Conservation (phyloP, 106 monocot species). For the Apostasia ramifera region DNA sequence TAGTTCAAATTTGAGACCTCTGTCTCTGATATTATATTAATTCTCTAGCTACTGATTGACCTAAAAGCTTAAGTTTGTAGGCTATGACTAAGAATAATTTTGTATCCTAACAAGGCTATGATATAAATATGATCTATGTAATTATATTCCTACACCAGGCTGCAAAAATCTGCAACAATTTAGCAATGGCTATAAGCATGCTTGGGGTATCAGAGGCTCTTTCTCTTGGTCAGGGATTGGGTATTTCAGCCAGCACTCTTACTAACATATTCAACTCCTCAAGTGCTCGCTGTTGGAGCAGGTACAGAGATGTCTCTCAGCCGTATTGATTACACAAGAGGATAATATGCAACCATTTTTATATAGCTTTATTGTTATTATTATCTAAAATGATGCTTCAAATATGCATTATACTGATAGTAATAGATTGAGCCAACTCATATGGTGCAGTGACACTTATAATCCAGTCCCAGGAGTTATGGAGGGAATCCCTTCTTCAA, state of each 20-base stretch:
- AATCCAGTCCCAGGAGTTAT: constrained; percentile 98
- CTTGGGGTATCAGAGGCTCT: constrained; percentile 92
- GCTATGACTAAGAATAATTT: too few species aligned
- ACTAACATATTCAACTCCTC: constrained; percentile 85
- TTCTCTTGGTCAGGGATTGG: constrained; percentile 85
- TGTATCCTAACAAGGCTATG: too few species aligned
- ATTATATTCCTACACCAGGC: constrained; percentile 27
- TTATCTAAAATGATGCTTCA: not conserved
- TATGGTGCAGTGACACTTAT: constrained; percentile 63
- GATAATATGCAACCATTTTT: too few species aligned
- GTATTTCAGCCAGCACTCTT: constrained; percentile 58
- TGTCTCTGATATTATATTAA: too few species aligned
- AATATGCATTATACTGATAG: not conserved
- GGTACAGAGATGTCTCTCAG: constrained; percentile 30
- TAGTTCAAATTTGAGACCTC: too few species aligned
- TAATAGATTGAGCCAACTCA: not conserved
- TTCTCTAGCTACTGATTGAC: too few species aligned
- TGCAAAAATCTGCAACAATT: constrained; percentile 96
- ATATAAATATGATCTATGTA: too few species aligned
- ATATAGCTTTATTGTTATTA: not conserved
- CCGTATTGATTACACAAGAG: too few species aligned
- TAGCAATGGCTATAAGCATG: constrained; percentile 97
- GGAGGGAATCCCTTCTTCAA: constrained; percentile 85
- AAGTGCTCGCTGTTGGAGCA: constrained; percentile 96
- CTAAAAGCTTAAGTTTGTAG: too few species aligned